Conservation (phyloP, 2,329 filamentous ascomycete genomes). For the Domatiomyces globalis region DNA sequence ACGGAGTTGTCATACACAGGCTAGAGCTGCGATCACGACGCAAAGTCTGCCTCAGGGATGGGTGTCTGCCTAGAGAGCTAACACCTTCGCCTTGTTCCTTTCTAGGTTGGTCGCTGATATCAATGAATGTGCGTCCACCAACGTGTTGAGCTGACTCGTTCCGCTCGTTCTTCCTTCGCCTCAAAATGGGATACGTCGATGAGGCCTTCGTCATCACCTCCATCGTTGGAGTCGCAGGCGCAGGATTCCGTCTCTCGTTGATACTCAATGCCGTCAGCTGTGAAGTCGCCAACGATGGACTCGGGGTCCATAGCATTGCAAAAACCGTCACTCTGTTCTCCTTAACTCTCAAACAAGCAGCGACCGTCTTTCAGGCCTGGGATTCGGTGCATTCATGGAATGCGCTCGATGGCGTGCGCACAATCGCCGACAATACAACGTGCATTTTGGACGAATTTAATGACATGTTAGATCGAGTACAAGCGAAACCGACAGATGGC, state of each 20-base stretch:
- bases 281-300: constrained; percentile 26
- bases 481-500: constrained; percentile 18
- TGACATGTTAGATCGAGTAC: constrained; percentile 26
- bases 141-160: neutral
- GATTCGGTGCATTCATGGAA: constrained; percentile 23
- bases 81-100: too few species aligned
- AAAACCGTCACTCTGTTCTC: constrained; percentile 30
- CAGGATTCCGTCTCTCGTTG: constrained; percentile 28
- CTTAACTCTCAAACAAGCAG: constrained; percentile 27
- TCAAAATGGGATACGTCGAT: neutral
- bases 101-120: too few species aligned
- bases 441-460: constrained; percentile 29
- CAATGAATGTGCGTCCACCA: neutral
- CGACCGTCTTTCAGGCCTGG: constrained; percentile 21
- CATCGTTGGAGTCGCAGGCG: constrained; percentile 20
- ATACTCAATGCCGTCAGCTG: constrained; percentile 30
- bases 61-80: too few species aligned
- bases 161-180: neutral
- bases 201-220: constrained; percentile 16
- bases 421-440: constrained; percentile 28
- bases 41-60: too few species aligned
- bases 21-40: too few species aligned
- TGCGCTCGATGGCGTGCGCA: constrained; percentile 24
- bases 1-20: too few species aligned
- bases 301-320: constrained; percentile 30